These are phyloP conservation scores for Trypanosoma conorhini DNA, from an alignment of 208 protist species.

Conservation along the genomic window DNA sequence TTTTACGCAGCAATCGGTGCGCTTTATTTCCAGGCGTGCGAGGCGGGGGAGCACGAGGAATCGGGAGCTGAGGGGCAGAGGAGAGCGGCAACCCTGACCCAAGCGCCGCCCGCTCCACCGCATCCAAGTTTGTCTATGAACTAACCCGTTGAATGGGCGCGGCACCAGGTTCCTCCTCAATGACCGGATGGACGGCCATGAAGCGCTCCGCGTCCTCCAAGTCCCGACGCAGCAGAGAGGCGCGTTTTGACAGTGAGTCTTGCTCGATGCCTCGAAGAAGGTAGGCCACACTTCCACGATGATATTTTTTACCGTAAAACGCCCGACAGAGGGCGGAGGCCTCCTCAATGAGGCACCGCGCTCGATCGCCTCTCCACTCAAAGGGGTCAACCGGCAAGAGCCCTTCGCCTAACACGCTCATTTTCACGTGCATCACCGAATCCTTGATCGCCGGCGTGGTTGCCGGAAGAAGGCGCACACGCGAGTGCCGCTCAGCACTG, in stretches of 20 bases:
- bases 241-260: constrained; percentile 68
- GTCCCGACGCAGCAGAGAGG: constrained; percentile 63
- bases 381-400: constrained; percentile 84
- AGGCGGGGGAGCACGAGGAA: too few relatives aligned
- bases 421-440: constrained; percentile 36
- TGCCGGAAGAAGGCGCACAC: constrained; percentile 45
- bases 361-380: constrained; percentile 82
- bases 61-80: background rate
- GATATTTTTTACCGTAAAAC: constrained; percentile 86
- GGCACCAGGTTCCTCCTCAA: constrained; percentile 37
- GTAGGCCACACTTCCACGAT: constrained; percentile 66
- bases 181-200: constrained; percentile 41
- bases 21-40: too few relatives aligned
- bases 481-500: constrained; percentile 27
- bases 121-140: constrained; percentile 8
- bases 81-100: background rate
- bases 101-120: too few relatives aligned
- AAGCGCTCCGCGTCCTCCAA: constrained; percentile 78
- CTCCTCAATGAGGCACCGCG: constrained; percentile 67
- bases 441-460: constrained; percentile 76
- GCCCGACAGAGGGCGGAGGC: constrained; percentile 64
- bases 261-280: constrained; percentile 68
- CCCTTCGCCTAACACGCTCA: constrained; percentile 66
- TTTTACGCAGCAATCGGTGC: too few relatives aligned
- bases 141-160: background rate